Percentiles rank a stretch among this genome's conserved stretches.
Evolutionary conservation across 768 basidiomycete species (phyloP).

Genomic region (Pulveroboletus sp.): DNA sequence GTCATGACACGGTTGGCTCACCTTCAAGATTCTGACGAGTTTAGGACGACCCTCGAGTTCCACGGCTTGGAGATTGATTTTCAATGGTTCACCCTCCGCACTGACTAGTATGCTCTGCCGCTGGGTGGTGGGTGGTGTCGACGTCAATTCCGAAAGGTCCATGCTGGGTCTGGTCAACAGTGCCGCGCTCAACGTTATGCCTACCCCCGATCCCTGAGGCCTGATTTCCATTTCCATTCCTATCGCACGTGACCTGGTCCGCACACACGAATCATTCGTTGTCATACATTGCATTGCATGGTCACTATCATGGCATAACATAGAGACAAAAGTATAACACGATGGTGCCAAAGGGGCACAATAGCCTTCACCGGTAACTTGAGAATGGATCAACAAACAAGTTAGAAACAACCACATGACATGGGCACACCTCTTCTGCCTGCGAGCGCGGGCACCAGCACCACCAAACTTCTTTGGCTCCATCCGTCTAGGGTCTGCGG

Average conservation of each 20-base stretch:
- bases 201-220: constrained; percentile 8
- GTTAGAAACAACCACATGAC: not conserved
- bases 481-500: constrained; percentile 94
- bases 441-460: constrained; percentile 94
- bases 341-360: constrained; percentile 39
- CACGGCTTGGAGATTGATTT: constrained; percentile 55
- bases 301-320: constrained; percentile 34
- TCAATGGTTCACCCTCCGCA: constrained; percentile 40
- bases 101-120: constrained; percentile 36
- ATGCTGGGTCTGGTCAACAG: constrained; percentile 9
- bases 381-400: constrained; percentile 17
- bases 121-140: constrained; percentile 12
- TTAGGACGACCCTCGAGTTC: constrained; percentile 48
- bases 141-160: constrained; percentile 20
- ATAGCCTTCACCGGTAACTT: constrained; percentile 62
- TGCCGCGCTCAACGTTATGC: not conserved
- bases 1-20: constrained; percentile 21
- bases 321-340: constrained; percentile 41
- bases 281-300: constrained; percentile 33
- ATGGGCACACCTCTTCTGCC: constrained; percentile 80
- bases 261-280: not conserved
- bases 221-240: not conserved
- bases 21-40: constrained; percentile 49
- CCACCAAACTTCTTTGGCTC: constrained; percentile 99
- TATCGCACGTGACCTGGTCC: no score